Evolutionary conservation across 305 asterid species (phyloP).

Genomic region (Plantago lanceolata): DNA sequence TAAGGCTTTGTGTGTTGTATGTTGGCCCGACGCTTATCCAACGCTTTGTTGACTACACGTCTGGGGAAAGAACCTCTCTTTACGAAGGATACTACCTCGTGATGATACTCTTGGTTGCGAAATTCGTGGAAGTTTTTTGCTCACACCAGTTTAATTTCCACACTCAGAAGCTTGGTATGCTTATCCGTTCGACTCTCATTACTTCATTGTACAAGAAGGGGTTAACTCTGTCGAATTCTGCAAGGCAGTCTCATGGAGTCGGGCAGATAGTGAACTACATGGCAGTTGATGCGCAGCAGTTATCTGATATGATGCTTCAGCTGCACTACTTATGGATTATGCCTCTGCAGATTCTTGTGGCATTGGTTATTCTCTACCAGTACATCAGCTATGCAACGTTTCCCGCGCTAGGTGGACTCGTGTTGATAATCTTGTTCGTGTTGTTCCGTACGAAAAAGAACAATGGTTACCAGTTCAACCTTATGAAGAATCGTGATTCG

Average conservation of each 20-base stretch:
- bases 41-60: constrained; percentile 59
- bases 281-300: constrained; percentile 97
- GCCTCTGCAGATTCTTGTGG: constrained; percentile 79
- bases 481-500: constrained; percentile 76
- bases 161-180: constrained; percentile 84
- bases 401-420: constrained; percentile 51
- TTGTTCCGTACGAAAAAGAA: constrained; percentile 51
- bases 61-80: constrained; percentile 52
- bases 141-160: constrained; percentile 86
- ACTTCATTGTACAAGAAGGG: constrained; percentile 83
- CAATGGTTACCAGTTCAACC: constrained; percentile 60
- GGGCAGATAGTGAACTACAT: constrained; percentile 95
- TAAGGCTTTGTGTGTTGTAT: constrained; percentile 66
- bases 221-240: constrained; percentile 66
- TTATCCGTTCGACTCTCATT: constrained; percentile 68
- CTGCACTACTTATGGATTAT: constrained; percentile 75
- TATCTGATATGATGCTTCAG: constrained; percentile 92
- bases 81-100: constrained; percentile 80
- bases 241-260: constrained; percentile 82
- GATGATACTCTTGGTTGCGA: constrained; percentile 46
- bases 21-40: constrained; percentile 78
- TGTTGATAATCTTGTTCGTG: constrained; percentile 42
- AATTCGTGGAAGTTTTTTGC: constrained; percentile 69
- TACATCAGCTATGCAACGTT: constrained; percentile 54
- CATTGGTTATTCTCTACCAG: constrained; percentile 55